Conservation (phyloP, 78 protist species). For the Cavenderia fasciculata region DNA sequence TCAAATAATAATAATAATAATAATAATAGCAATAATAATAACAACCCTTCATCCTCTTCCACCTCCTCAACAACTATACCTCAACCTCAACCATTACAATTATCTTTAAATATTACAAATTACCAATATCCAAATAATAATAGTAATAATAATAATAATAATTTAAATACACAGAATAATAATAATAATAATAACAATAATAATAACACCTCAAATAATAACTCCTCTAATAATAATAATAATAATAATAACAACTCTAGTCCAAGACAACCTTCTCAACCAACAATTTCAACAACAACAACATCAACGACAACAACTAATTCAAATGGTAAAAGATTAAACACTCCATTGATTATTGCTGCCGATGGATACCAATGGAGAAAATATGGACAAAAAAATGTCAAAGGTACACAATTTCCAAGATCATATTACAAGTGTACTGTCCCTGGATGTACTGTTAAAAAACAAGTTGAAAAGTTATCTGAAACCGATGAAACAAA, state of each 20-base stretch:
- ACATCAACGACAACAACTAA: not conserved
- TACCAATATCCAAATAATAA: no score
- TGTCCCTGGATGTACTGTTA: constrained; percentile 53
- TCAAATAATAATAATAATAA: not conserved
- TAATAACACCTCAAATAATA: not conserved
- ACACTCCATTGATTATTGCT: not conserved
- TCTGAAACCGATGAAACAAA: not conserved
- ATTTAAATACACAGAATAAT: not conserved
- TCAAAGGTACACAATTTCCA: constrained; percentile 60
- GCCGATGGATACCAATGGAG: constrained; percentile 47
- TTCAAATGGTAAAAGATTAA: not conserved
- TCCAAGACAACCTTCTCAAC: not conserved
- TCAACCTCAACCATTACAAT: no score
- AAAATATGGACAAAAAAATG: constrained; percentile 41
- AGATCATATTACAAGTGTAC: constrained; percentile 77
- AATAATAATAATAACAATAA: not conserved
- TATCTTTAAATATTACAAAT: no score
- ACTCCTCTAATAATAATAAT: not conserved
- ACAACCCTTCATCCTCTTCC: not conserved
- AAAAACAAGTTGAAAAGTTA: constrained; percentile 33
- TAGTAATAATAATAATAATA: not conserved
- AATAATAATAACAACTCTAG: not conserved
- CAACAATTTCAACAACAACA: not conserved
- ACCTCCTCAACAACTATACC: not conserved
- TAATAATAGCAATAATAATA: not conserved